Evolutionary conservation across 805 yeast species (phyloP).

Genomic region (Wickerhamomyces xylosicus): DNA sequence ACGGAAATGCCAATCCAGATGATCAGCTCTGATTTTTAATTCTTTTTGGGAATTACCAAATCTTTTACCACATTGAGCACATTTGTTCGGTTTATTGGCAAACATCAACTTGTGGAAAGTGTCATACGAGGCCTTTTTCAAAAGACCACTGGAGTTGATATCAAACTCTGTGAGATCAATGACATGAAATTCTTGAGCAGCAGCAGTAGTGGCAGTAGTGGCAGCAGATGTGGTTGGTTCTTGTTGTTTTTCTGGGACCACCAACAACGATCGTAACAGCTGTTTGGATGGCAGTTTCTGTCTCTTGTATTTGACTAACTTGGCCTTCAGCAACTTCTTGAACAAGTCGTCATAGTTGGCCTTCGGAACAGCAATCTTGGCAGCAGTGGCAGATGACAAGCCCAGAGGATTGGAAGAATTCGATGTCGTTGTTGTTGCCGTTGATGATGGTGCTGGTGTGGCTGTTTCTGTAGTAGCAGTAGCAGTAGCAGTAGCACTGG

Average conservation of each 20-base stretch:
- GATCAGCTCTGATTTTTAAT: conserved; percentile 42
- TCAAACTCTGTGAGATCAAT: conserved; percentile 16
- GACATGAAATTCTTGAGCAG: not conserved
- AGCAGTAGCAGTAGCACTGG: too few relatives aligned
- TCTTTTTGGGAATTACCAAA: conserved; percentile 56
- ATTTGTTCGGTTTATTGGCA: conserved; percentile 52
- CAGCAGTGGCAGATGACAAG: conserved; percentile 5
- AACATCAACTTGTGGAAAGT: conserved; percentile 9
- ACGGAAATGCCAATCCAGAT: conserved; percentile 94
- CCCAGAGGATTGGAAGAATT: conserved; percentile 9
- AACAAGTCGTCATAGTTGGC: not conserved
- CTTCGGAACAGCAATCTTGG: conserved; percentile 1
- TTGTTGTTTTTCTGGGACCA: not conserved
- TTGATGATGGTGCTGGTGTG: conserved; percentile 3
- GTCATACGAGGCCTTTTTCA: conserved; percentile 35
- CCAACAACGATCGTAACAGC: conserved; percentile 4
- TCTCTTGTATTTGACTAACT: too few relatives aligned
- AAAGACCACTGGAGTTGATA: conserved; percentile 19
- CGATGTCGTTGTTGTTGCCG: conserved; percentile 9
- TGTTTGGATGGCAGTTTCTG: conserved; percentile 4
- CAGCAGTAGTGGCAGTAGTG: not conserved
- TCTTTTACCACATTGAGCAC: conserved; percentile 85
- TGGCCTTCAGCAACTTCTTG: not conserved
- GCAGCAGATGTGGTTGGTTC: not conserved
- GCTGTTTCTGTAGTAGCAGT: conserved; percentile 6